Evolutionary conservation across 805 yeast species (phyloP).

Genomic region (Candida qinlingensis): DNA sequence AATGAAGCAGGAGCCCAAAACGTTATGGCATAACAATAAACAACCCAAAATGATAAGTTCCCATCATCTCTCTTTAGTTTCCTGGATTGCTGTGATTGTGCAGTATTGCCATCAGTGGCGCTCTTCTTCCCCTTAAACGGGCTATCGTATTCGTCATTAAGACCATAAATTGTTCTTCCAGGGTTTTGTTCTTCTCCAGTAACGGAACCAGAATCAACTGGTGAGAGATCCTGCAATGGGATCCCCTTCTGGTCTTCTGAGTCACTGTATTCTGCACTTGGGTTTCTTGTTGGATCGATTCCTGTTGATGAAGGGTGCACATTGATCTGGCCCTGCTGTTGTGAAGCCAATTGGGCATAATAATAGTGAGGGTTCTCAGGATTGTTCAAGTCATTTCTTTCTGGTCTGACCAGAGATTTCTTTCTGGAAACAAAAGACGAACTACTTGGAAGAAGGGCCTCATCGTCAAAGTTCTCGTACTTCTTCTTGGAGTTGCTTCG

Average conservation of each 20-base stretch:
- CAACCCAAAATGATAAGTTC: slow-evolving; percentile 56
- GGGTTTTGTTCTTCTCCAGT: slow-evolving; percentile 12
- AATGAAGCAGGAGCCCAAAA: slow-evolving; percentile 89
- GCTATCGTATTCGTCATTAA: slow-evolving; percentile 50
- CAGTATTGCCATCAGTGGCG: neutral
- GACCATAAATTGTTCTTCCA: slow-evolving; percentile 52
- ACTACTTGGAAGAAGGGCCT: slow-evolving; percentile 25
- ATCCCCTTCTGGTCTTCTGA: slow-evolving; percentile 17
- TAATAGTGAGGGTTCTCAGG: slow-evolving; percentile 73
- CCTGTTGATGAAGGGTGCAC: slow-evolving; percentile 72
- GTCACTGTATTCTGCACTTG: slow-evolving; percentile 12
- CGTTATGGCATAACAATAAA: slow-evolving; percentile 75
- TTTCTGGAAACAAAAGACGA: slow-evolving; percentile 34
- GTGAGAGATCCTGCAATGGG: slow-evolving; percentile 17
- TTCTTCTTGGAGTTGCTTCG: slow-evolving; percentile 17
- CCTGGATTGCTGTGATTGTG: neutral
- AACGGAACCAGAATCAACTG: slow-evolving; percentile 1
- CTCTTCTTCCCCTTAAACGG: slow-evolving; percentile 10
- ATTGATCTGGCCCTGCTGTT: slow-evolving; percentile 54
- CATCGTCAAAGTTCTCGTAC: slow-evolving; percentile 27
- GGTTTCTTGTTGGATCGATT: slow-evolving; percentile 44
- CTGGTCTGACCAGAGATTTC: slow-evolving; percentile 78
- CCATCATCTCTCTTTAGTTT: slow-evolving; percentile 5
- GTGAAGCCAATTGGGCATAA: slow-evolving; percentile 68
- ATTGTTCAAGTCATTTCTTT: slow-evolving; percentile 60